Conservation (phyloP, 2,329 filamentous ascomycete genomes). For the Chaetomiaceae sp. region DNA sequence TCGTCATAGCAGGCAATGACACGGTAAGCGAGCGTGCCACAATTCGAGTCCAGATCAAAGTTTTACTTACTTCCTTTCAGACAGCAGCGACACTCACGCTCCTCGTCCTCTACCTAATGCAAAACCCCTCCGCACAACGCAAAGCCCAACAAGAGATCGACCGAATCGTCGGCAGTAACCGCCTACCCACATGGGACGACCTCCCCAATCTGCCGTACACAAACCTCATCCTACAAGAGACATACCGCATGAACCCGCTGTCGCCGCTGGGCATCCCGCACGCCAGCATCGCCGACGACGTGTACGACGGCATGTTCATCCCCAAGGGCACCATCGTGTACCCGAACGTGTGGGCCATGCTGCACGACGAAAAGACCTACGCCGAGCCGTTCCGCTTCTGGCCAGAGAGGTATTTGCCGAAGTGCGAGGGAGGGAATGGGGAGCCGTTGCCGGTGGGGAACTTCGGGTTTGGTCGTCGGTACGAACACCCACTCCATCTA, state of each 20-base stretch:
- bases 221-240: slow-evolving; percentile 31
- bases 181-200: slow-evolving; percentile 26
- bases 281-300: slow-evolving; percentile 34
- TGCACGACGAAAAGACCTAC: slow-evolving; percentile 29
- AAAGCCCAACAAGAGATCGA: slow-evolving; percentile 31
- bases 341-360: slow-evolving; percentile 37
- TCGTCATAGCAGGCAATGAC: slow-evolving; percentile 27
- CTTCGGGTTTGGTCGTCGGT: slow-evolving; percentile 39
- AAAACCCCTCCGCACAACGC: slow-evolving; percentile 35
- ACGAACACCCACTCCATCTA: not conserved
- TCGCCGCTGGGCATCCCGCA: slow-evolving; percentile 35
- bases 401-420: slow-evolving; percentile 27
- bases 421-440: slow-evolving; percentile 21
- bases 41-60: not conserved
- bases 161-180: slow-evolving; percentile 30
- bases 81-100: slow-evolving; percentile 28
- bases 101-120: slow-evolving; percentile 36
- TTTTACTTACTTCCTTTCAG: slow-evolving; percentile 2
- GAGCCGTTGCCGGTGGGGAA: slow-evolving; percentile 29
- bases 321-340: slow-evolving; percentile 39
- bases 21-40: slow-evolving; percentile 16
- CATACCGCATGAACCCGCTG: slow-evolving; percentile 30
- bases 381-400: slow-evolving; percentile 29
- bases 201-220: slow-evolving; percentile 31
- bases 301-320: slow-evolving; percentile 39